Evolutionary conservation across 495 filamentous ascomycete species (phyloP).

Genomic region (Hypoxylon fuscum): DNA sequence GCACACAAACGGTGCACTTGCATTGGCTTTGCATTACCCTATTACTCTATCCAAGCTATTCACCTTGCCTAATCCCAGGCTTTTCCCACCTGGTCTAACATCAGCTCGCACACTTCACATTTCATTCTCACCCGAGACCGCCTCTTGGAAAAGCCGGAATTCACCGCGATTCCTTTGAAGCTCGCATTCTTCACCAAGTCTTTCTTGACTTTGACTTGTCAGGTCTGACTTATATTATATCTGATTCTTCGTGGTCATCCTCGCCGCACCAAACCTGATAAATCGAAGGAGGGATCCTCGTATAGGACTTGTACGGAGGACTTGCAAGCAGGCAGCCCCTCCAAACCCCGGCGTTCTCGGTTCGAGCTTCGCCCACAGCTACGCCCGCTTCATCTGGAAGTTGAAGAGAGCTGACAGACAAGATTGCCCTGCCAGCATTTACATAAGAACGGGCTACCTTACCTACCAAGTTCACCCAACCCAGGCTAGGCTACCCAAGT

Average conservation of each 20-base stretch:
- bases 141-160: conserved; percentile 15
- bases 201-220: conserved; percentile 13
- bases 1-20: conserved; percentile 36
- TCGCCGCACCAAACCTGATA: conserved; percentile 2
- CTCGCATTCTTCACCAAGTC: conserved; percentile 1
- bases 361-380: conserved; percentile 37
- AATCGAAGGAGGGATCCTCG: conserved; percentile 25
- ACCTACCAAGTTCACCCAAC: conserved; percentile 34
- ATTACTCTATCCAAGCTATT: conserved; percentile 20
- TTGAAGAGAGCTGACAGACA: conserved; percentile 30
- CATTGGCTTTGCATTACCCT: conserved; percentile 24
- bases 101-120: background rate
- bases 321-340: conserved; percentile 11
- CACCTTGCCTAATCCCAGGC: conserved; percentile 29
- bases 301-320: conserved; percentile 18
- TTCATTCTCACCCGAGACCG: conserved; percentile 22
- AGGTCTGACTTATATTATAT: conserved; percentile 22
- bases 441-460: conserved; percentile 10
- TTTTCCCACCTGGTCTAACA: conserved; percentile 15
- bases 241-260: conserved; percentile 5
- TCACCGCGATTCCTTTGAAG: conserved; percentile 23
- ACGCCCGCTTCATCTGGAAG: conserved; percentile 37
- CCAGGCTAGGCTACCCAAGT: conserved; percentile 26
- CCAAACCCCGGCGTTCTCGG: conserved; percentile 30
- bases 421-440: conserved; percentile 23